Evolutionary conservation across 768 basidiomycete species (phyloP), one percentile per base, ranked within the genome.

Genomic region (Austroboletus eburneus): DNA sequence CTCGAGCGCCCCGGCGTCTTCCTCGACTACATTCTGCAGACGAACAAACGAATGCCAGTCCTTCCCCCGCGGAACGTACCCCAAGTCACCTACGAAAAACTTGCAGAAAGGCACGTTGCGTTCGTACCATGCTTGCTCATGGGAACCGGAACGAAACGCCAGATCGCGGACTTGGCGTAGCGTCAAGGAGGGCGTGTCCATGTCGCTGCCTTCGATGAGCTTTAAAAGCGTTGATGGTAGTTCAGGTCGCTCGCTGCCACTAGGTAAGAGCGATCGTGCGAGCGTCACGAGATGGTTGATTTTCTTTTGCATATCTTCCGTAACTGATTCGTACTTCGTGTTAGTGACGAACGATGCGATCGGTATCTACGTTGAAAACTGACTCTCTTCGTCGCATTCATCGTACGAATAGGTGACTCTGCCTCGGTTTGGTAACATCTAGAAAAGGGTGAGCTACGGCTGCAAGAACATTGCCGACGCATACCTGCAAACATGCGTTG

Each of bases 381-480:
- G 21, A 66, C 64, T 53, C 8, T 55, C 48, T 46, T 52, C 46
- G n/a, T 59, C 58, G 16, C 45, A 54, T 14, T 40, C 39, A 27
- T 58, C 45, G 24, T 55, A 57, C 29, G 63, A 58, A 43, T 64
- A 62, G 16, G 62, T 51, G 20, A 68, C 52, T 9, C 57, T 54
- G 1, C 72, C 72, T 33, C 57, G 46, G 42, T 72, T 74, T 2
- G 75, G 75, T 29, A 77, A 56, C 62, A 75, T 70, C 75, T 76
- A 17, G 22, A 24, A 38, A 29, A 5, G 2, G 39, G 10, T 44
- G 5, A 35, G 23, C 22, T 8, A 20, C 14, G 23, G 30, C 13
- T 4, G 46, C 3, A 35, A 38, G 3, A 22, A 25, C 9, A 39
- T 24, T 5, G 23, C 20, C 27, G 30, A 18, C 16, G 9, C 59